Conservation (phyloP, 129 eudicot species). For the Chrysanthemum seticuspe region DNA sequence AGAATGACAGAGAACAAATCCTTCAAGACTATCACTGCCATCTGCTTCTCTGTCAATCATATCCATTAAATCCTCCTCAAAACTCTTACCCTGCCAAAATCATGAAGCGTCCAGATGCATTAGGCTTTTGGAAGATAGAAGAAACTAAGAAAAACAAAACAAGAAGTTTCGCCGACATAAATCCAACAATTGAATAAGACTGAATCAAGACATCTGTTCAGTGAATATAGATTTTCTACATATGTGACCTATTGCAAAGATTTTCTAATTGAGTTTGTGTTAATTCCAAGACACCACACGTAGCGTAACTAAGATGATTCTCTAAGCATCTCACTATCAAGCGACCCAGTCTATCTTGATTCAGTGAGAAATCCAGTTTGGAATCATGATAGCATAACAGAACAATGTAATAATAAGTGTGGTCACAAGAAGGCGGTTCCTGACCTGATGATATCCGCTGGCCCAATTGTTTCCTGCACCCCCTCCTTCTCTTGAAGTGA, state of each 20-base stretch:
- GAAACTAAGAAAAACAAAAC: background rate
- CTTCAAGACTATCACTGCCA: slow-evolving; percentile 99
- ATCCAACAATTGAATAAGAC: slow-evolving; percentile 8
- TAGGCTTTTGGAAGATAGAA: background rate
- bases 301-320: no score
- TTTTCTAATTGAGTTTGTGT: background rate
- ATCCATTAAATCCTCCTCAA: slow-evolving; percentile 97
- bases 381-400: no score
- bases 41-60: slow-evolving; percentile 99
- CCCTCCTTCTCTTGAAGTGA: slow-evolving; percentile 86
- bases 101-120: background rate
- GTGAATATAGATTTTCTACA: no score
- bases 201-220: no score
- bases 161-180: background rate
- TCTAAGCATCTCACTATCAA: background rate
- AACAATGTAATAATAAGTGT: background rate
- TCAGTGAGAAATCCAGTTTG: background rate
- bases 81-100: slow-evolving; percentile 70
- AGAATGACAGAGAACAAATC: slow-evolving; percentile 95
- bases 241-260: no score
- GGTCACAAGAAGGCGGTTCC: background rate
- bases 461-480: slow-evolving; percentile 99
- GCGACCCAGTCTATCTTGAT: background rate
- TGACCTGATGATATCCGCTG: slow-evolving; percentile 96
- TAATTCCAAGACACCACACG: no score